Conservation (phyloP, 2,329 filamentous ascomycete species). For the Colletotrichum navitas region DNA sequence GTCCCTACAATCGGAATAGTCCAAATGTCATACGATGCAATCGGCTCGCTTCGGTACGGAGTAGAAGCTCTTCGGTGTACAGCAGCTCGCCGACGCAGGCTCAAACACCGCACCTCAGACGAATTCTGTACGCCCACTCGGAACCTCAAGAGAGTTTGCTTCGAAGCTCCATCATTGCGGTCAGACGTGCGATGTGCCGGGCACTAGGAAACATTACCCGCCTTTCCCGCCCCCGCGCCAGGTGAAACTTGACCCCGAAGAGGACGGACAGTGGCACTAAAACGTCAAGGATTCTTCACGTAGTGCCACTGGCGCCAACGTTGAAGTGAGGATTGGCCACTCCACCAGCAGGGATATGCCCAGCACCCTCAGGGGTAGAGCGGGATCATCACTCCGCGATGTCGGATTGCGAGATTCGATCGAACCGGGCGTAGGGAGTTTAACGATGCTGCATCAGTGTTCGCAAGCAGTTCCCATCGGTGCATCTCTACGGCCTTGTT, state of each 20-base stretch:
- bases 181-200: not conserved
- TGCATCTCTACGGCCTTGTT: not conserved
- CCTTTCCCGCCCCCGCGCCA: constrained; percentile 9
- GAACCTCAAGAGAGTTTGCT: not conserved
- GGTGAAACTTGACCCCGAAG: not conserved
- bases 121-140: not conserved
- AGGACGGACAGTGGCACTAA: not conserved
- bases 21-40: not conserved
- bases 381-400: not conserved
- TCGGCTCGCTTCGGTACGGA: not conserved
- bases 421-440: constrained; percentile 3
- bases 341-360: not conserved
- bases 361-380: not conserved
- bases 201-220: constrained; percentile 24
- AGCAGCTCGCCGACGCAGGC: constrained; percentile 10
- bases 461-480: not conserved
- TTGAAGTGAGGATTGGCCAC: not conserved
- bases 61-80: constrained; percentile 4
- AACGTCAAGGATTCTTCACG: constrained; percentile 5
- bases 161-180: not conserved
- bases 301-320: not conserved
- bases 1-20: not conserved
- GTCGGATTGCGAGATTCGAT: not conserved
- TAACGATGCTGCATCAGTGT: not conserved
- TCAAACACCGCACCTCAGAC: constrained; percentile 31